phyloP scores from a whole-genome alignment of 306 rosid genomes.

The Prunus kanzakura region DNA sequence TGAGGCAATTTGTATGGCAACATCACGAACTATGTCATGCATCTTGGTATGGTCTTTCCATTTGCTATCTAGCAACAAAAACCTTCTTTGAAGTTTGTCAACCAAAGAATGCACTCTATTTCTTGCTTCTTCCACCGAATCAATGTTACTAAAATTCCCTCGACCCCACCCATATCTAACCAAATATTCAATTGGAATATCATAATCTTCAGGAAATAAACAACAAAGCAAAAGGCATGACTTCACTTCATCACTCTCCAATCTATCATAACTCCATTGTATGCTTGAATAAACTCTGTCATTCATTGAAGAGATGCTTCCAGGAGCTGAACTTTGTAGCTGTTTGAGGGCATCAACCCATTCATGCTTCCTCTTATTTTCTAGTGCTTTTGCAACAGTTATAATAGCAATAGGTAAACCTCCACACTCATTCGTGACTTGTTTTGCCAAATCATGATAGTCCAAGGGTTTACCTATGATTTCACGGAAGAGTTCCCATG shows the following conservation, averaged over 20 bases:
- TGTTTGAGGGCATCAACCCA: conserved; percentile 28
- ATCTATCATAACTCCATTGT: not conserved
- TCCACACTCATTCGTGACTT: conserved; percentile 29
- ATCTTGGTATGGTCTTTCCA: too few species aligned
- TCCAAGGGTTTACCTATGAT: not conserved
- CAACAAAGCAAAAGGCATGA: conserved; percentile 20
- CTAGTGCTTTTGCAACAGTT: conserved; percentile 26
- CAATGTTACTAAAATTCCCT: not conserved
- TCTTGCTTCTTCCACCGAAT: conserved; percentile 16
- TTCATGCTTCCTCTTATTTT: not conserved
- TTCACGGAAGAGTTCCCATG: conserved; percentile 19
- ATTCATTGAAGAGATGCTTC: not conserved
- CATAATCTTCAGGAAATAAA: conserved; percentile 22
- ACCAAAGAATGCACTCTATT: not conserved
- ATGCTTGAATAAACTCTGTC: conserved; percentile 9
- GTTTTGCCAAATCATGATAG: not conserved
- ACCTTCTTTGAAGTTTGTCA: too few species aligned
- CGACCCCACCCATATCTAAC: conserved; percentile 16
- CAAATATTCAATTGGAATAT: conserved; percentile 18
- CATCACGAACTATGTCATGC: too few species aligned
- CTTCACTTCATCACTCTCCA: conserved; percentile 17
- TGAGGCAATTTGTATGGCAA: too few species aligned
- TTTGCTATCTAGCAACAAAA: too few species aligned
- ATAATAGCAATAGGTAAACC: conserved; percentile 40
- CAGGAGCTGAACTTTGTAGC: not conserved